Evolutionary conservation across 2,329 filamentous ascomycete species (phyloP).

Genomic region (Ceratocystis ficicola): DNA sequence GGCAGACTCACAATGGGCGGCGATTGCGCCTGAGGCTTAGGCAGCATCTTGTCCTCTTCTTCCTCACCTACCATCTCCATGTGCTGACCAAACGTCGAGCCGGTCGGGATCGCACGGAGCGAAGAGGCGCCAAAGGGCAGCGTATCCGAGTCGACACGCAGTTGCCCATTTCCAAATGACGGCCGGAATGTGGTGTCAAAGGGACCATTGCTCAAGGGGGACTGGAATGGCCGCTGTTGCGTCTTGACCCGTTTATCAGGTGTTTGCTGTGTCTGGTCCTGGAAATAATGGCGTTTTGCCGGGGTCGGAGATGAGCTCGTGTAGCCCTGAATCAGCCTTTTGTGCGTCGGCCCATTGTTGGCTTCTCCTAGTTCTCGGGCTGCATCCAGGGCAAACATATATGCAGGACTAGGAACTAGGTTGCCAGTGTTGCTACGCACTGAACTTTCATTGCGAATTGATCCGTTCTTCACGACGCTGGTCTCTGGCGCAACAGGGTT

Average conservation of each 20-base stretch:
- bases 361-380: conserved; percentile 6
- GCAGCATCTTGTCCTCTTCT: neutral
- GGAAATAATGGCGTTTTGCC: neutral
- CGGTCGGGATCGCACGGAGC: neutral
- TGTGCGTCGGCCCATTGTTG: neutral
- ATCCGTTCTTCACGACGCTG: neutral
- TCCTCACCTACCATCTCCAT: conserved; percentile 3
- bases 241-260: neutral
- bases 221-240: neutral
- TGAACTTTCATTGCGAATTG: neutral
- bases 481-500: neutral
- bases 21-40: neutral
- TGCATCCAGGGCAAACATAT: conserved; percentile 17
- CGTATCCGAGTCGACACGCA: conserved; percentile 15
- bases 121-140: conserved; percentile 6
- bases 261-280: neutral
- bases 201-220: neutral
- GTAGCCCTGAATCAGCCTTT: neutral
- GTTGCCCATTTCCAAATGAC: conserved; percentile 10
- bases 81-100: conserved; percentile 7
- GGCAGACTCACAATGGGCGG: neutral
- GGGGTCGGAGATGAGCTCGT: neutral
- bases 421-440: neutral
- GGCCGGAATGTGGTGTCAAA: neutral
- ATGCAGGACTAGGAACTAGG: conserved; percentile 15